Percentiles rank a stretch among this genome's conserved stretches.
phyloP scores from a whole-genome alignment of 2,329 filamentous ascomycete genomes.

The Aspergillus calidoustus region DNA sequence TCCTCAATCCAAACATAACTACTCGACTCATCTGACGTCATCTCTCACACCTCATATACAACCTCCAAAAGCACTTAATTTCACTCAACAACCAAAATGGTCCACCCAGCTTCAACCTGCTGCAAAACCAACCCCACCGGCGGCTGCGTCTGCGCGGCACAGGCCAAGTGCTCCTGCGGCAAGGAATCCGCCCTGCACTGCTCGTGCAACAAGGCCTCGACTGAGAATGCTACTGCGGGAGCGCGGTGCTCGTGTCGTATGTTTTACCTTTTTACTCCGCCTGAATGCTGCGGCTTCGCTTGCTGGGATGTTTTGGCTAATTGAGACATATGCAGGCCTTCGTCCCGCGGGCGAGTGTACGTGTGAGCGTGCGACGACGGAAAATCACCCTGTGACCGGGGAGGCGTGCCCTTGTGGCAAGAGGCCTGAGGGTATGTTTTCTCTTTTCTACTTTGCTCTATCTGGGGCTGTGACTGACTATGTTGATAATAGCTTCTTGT shows the following conservation, averaged over 20 bases:
- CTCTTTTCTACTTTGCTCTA: neutral
- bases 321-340: constrained; percentile 53
- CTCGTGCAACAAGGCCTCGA: constrained; percentile 75
- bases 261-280: constrained; percentile 29
- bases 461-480: constrained; percentile 17
- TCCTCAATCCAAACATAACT: neutral
- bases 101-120: constrained; percentile 58
- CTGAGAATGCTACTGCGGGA: constrained; percentile 75
- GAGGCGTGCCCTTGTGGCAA: constrained; percentile 77
- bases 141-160: constrained; percentile 61
- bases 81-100: constrained; percentile 43
- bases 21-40: constrained; percentile 11
- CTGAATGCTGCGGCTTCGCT: neutral
- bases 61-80: neutral
- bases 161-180: constrained; percentile 82
- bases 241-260: constrained; percentile 80
- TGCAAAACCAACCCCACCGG: constrained; percentile 60
- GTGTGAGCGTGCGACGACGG: constrained; percentile 71
- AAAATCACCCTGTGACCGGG: constrained; percentile 68
- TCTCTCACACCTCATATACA: neutral
- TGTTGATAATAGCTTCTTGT: constrained; percentile 62
- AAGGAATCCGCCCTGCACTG: constrained; percentile 85
- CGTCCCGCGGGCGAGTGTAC: constrained; percentile 81
- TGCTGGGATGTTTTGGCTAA: neutral
- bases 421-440: constrained; percentile 67